phyloP scores from a whole-genome alignment of 805 yeast genomes.

The Jamesozyma gamospora region DNA sequence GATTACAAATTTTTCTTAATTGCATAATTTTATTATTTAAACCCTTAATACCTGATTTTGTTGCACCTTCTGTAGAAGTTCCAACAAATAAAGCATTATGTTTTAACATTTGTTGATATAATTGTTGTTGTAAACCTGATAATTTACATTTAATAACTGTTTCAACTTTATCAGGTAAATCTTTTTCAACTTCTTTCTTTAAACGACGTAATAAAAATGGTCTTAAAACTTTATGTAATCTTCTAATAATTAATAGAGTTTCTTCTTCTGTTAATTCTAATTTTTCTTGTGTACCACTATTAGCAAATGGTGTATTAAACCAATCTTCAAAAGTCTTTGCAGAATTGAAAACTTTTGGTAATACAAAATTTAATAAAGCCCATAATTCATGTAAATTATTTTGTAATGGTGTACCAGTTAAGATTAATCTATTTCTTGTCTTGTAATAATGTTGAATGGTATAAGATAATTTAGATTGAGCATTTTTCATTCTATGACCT shows the following conservation, averaged over 20 bases:
- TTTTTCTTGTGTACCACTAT: conserved; percentile 73
- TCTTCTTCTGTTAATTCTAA: conserved; percentile 81
- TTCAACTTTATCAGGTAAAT: conserved; percentile 75
- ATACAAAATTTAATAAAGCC: conserved; percentile 73
- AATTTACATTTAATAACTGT: conserved; percentile 71
- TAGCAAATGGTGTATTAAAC: conserved; percentile 84
- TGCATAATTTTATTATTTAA: conserved; percentile 79
- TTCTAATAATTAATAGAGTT: conserved; percentile 65
- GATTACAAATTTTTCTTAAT: conserved; percentile 74
- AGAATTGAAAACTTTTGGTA: conserved; percentile 77
- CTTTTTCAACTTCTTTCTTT: conserved; percentile 81
- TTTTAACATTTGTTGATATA: conserved; percentile 71
- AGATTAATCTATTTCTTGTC: conserved; percentile 66
- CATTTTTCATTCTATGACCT: conserved; percentile 82
- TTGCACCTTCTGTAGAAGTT: conserved; percentile 44
- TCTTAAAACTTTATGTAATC: conserved; percentile 78
- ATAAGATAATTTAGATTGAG: conserved; percentile 60
- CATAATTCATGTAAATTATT: conserved; percentile 78
- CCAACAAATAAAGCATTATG: conserved; percentile 62
- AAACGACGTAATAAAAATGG: conserved; percentile 77
- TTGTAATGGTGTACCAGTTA: conserved; percentile 84
- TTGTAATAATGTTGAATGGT: conserved; percentile 64
- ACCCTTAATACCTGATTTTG: conserved; percentile 63
- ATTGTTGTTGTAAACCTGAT: conserved; percentile 57
- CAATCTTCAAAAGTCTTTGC: conserved; percentile 82